These are phyloP conservation scores for Grifola frondosa DNA, from an alignment of 1,284 basidiomycete genomes.

Conservation along the genomic window DNA sequence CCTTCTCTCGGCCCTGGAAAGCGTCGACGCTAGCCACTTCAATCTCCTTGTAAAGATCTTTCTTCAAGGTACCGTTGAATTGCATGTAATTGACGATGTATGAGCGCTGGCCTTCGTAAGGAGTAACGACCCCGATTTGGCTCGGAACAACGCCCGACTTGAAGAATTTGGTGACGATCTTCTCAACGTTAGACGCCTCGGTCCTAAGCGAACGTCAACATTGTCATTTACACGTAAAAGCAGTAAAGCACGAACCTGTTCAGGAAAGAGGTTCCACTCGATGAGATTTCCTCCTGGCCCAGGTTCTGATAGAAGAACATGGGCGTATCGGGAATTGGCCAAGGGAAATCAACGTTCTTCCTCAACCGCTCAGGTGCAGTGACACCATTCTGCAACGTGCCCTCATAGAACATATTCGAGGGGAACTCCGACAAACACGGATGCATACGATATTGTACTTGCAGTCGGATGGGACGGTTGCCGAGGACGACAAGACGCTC, in stretches of 20 bases:
- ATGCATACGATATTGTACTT: conserved; percentile 99
- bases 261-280: conserved; percentile 97
- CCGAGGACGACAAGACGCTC: conserved; percentile 95
- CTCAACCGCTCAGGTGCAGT: conserved; percentile 96
- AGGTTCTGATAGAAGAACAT: conserved; percentile 99
- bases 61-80: conserved; percentile 96
- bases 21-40: conserved; percentile 99
- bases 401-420: conserved; percentile 99
- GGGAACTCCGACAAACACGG: conserved; percentile 99
- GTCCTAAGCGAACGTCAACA: conserved; percentile 56
- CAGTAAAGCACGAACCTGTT: conserved; percentile 62
- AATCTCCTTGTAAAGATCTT: conserved; percentile 98
- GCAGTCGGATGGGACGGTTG: conserved; percentile 95
- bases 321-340: conserved; percentile 96
- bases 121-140: conserved; percentile 98
- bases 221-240: conserved; percentile 16
- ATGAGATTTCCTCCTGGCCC: conserved; percentile 98
- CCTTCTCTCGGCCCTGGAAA: conserved; percentile 99
- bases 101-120: conserved; percentile 98
- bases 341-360: conserved; percentile 98
- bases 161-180: conserved; percentile 99
- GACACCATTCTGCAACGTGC: conserved; percentile 97
- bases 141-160: conserved; percentile 94
- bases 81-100: conserved; percentile 99
- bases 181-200: conserved; percentile 98